A percentile compares a stretch with the other conserved stretches of the same genome.
Evolutionary conservation across 768 basidiomycete species (phyloP).

Genomic region (Sporobolomyces roseus): DNA sequence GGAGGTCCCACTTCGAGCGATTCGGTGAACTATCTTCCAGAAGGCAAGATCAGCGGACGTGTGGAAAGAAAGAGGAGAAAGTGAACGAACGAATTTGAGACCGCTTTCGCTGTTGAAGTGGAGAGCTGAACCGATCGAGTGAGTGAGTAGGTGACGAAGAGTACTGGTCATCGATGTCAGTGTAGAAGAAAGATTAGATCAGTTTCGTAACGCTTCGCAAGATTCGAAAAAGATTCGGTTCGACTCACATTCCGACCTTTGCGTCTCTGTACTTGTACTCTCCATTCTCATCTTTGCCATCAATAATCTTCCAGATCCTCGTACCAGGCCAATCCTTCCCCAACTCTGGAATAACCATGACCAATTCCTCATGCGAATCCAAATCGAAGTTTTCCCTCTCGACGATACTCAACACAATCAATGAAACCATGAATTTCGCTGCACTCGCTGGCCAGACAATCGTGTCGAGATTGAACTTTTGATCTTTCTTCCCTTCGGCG

Average conservation of each 20-base stretch:
- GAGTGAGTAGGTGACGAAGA: slow-evolving; percentile 25
- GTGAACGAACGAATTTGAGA: not conserved
- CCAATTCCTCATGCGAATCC: slow-evolving; percentile 28
- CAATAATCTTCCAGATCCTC: slow-evolving; percentile 7
- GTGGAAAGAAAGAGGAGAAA: not conserved
- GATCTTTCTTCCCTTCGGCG: too few relatives aligned
- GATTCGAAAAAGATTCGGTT: too few relatives aligned
- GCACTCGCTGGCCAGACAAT: slow-evolving; percentile 1
- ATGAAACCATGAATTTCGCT: slow-evolving; percentile 4
- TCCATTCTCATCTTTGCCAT: slow-evolving; percentile 27
- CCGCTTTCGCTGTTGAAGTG: slow-evolving; percentile 2
- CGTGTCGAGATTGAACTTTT: not conserved
- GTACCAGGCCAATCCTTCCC: slow-evolving; percentile 3
- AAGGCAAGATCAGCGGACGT: not conserved
- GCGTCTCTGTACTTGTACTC: slow-evolving; percentile 8
- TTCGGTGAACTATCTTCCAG: not conserved
- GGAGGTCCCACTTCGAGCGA: too few relatives aligned
- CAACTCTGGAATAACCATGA: slow-evolving; percentile 27
- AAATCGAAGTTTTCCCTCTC: slow-evolving; percentile 25
- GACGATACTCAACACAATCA: slow-evolving; percentile 5
- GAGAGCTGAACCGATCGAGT: slow-evolving; percentile 17
- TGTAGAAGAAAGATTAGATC: too few relatives aligned
- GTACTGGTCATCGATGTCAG: slow-evolving; percentile 6
- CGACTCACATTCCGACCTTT: slow-evolving; percentile 13
- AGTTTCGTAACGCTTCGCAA: too few relatives aligned